Evolutionary conservation across 106 monocot genomes (phyloP), one percentile per base, ranked within the genome.

Genomic region (Alisma plantagoaquatica): DNA sequence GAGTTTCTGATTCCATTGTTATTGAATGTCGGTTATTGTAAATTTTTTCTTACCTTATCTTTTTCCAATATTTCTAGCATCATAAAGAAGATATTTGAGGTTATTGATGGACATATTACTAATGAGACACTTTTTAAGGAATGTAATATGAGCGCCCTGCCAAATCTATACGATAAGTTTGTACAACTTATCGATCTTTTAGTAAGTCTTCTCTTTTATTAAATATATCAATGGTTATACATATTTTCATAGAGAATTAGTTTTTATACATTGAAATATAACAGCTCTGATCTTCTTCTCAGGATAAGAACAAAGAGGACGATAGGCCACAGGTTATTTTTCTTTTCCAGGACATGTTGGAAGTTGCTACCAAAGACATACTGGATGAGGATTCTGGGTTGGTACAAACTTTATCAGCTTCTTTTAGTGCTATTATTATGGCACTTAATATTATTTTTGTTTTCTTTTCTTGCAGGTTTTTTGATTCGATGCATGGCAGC

Each of bases 331-430:
- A 70, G 45, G 80, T 94, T 32, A 59, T 88, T 20, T 70, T 77
- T 56, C 72, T 84, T 71, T 84, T 94, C 57, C 94, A 94, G 64
- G 87, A 83, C 60, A 94, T 94, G 94, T 65, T 88, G 10, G 94
- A 94, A 65, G 81, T 94, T 62, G 77, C 80, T 25, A 84, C 80
- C 20, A 83, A 63, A 35, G 94, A 94, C 32, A 84, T 94, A 51
- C 66, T 88, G 77, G 87, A 78, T 21, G 91, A 81, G 29, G 46
- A 70, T 41, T 59, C 56, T 60, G 73, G 73, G 91, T 75, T 10
- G 21, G 6, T 38, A 6, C 14, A 7, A 14, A 38, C 6, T 6
- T 38, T 38, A 7, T 14, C 14, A 14, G 35, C 14, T 38, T 38
- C 35, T 38, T 38, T 38, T 38, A 14, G 6, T 14, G 35, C 14